Percentiles rank a stretch among this genome's conserved stretches.
These are phyloP conservation scores for Mortierella sp. DNA, from an alignment of 371 early-diverging fungal genomes.

Conservation along the genomic window DNA sequence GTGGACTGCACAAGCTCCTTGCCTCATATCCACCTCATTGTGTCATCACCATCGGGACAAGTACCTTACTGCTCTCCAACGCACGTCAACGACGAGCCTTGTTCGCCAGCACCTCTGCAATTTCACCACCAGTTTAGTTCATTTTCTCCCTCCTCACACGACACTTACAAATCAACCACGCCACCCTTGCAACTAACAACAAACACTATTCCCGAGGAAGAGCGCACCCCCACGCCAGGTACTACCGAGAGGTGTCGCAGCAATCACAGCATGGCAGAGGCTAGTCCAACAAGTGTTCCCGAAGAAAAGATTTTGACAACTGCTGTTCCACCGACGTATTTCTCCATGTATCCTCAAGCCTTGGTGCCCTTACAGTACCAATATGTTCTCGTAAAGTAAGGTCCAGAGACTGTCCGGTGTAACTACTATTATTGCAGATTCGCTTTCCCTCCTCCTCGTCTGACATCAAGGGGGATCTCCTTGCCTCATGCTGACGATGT, in stretches of 20 bases:
- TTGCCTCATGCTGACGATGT: not conserved
- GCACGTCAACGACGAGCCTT: conserved; percentile 10
- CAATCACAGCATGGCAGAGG: not conserved
- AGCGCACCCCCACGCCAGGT: not conserved
- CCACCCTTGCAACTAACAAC: not conserved
- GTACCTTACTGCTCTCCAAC: not conserved
- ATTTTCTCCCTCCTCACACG: not conserved
- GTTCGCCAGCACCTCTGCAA: conserved; percentile 7
- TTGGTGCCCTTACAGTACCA: conserved; percentile 16
- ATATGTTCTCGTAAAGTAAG: conserved; percentile 28
- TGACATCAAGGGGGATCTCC: not conserved
- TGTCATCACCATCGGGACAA: not conserved
- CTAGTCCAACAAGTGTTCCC: not conserved
- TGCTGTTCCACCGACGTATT: not conserved
- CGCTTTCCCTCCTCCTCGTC: not conserved
- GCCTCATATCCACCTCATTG: conserved; percentile 4
- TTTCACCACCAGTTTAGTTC: not conserved
- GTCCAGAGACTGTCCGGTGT: not conserved
- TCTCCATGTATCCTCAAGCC: not conserved
- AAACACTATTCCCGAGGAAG: not conserved
- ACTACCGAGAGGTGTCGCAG: not conserved
- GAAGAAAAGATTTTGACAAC: not conserved
- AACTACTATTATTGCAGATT: not conserved
- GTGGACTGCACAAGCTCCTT: not conserved
- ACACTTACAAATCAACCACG: not conserved